These are phyloP conservation scores for Candida methanosorbosa DNA, from an alignment of 805 yeast species.

Conservation along the genomic window DNA sequence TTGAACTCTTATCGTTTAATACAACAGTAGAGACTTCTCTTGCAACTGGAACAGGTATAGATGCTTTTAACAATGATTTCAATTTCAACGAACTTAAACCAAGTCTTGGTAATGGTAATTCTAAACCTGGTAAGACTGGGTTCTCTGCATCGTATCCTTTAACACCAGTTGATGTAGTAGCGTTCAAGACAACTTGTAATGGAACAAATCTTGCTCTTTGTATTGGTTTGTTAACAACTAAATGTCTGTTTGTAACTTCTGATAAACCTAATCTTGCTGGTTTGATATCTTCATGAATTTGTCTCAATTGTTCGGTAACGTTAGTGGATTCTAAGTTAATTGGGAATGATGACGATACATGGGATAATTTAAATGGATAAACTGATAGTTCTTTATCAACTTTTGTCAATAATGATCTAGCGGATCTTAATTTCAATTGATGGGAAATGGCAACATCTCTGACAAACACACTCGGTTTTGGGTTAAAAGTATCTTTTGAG, in stretches of 20 bases:
- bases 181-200: slow-evolving; percentile 50
- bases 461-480: slow-evolving; percentile 64
- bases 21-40: slow-evolving; percentile 76
- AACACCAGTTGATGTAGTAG: slow-evolving; percentile 59
- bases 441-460: slow-evolving; percentile 84
- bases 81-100: slow-evolving; percentile 64
- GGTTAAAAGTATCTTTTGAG: slow-evolving; percentile 39
- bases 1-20: slow-evolving; percentile 31
- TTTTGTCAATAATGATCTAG: slow-evolving; percentile 61
- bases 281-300: slow-evolving; percentile 46
- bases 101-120: slow-evolving; percentile 65
- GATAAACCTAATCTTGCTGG: slow-evolving; percentile 65
- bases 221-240: slow-evolving; percentile 68
- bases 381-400: slow-evolving; percentile 75
- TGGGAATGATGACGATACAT: slow-evolving; percentile 58
- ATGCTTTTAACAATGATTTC: slow-evolving; percentile 49
- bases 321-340: slow-evolving; percentile 31
- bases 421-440: slow-evolving; percentile 63
- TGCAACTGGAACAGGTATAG: slow-evolving; percentile 51
- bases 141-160: slow-evolving; percentile 59
- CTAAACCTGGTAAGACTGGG: slow-evolving; percentile 62
- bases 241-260: slow-evolving; percentile 73
- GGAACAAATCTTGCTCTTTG: slow-evolving; percentile 69
- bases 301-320: slow-evolving; percentile 30
- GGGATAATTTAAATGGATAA: slow-evolving; percentile 82